Evolutionary conservation across 768 basidiomycete genomes (phyloP).

Genomic region (Mycena epipterygia): DNA sequence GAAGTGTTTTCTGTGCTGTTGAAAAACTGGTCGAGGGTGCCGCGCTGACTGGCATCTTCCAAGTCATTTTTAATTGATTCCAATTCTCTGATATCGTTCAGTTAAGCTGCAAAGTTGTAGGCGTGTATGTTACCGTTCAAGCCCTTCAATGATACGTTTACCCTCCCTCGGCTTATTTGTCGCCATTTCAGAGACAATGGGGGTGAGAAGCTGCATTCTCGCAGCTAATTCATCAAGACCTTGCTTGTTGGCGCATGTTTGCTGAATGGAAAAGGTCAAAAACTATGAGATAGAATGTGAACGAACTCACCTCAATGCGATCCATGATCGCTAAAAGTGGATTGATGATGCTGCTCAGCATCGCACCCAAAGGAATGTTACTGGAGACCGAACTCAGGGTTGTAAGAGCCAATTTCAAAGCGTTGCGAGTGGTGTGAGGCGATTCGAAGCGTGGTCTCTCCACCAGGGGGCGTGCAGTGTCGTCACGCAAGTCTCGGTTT

Average conservation of each 20-base stretch:
- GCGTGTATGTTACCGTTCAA: neutral
- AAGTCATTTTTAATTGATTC: slow-evolving; percentile 16
- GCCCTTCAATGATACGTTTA: neutral
- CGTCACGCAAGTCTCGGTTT: too few relatives aligned
- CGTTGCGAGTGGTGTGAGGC: neutral
- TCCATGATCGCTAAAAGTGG: neutral
- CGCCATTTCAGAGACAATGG: slow-evolving; percentile 9
- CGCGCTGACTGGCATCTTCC: neutral
- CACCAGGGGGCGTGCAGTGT: too few relatives aligned
- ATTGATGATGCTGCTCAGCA: neutral
- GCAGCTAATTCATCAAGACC: slow-evolving; percentile 5
- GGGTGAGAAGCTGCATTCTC: slow-evolving; percentile 14
- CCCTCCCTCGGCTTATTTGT: neutral
- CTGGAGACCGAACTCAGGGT: neutral
- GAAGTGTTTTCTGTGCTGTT: slow-evolving; percentile 20
- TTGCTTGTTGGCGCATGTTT: slow-evolving; percentile 1
- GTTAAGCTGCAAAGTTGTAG: neutral
- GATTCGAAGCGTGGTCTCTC: too few relatives aligned
- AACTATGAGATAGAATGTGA: neutral
- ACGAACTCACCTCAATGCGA: slow-evolving; percentile 3
- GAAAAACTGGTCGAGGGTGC: slow-evolving; percentile 18
- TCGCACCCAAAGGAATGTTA: neutral
- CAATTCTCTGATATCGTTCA: neutral
- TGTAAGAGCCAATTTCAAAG: neutral
- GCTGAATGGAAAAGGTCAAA: neutral